Evolutionary conservation across 306 rosid genomes (phyloP).

Genomic region (Clitoria ternatea): DNA sequence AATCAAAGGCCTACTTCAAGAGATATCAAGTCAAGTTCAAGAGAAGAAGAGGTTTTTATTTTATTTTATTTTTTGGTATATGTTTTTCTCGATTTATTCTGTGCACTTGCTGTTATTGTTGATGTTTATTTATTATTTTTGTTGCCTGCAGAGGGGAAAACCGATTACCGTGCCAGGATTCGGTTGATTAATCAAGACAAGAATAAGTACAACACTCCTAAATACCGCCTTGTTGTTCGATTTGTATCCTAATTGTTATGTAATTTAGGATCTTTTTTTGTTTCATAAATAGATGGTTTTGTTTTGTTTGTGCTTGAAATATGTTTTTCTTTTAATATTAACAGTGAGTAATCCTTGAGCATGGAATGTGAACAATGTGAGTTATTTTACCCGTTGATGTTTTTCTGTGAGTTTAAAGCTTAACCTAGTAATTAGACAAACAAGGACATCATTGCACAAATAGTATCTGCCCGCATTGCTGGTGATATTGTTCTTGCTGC

Average conservation of each 20-base stretch:
- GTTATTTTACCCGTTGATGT: neutral
- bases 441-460: slow-evolving; percentile 70
- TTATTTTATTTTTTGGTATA: neutral
- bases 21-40: slow-evolving; percentile 45
- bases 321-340: neutral
- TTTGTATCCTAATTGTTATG: slow-evolving; percentile 53
- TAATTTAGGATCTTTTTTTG: neutral
- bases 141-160: slow-evolving; percentile 70
- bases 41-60: slow-evolving; percentile 39
- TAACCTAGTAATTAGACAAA: slow-evolving; percentile 49
- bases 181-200: slow-evolving; percentile 91
- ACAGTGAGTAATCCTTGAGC: neutral
- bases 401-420: neutral
- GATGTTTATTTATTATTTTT: neutral
- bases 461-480: slow-evolving; percentile 75
- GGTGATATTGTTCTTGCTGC: slow-evolving; percentile 84
- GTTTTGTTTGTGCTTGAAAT: neutral
- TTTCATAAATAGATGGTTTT: neutral
- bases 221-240: slow-evolving; percentile 75
- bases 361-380: neutral
- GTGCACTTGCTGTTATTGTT: neutral
- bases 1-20: slow-evolving; percentile 40
- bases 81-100: neutral
- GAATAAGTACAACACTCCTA: slow-evolving; percentile 87
- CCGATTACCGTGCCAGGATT: slow-evolving; percentile 85